Conservation (phyloP, 768 basidiomycete species). For the Chalciporus pseudorubinellus region DNA sequence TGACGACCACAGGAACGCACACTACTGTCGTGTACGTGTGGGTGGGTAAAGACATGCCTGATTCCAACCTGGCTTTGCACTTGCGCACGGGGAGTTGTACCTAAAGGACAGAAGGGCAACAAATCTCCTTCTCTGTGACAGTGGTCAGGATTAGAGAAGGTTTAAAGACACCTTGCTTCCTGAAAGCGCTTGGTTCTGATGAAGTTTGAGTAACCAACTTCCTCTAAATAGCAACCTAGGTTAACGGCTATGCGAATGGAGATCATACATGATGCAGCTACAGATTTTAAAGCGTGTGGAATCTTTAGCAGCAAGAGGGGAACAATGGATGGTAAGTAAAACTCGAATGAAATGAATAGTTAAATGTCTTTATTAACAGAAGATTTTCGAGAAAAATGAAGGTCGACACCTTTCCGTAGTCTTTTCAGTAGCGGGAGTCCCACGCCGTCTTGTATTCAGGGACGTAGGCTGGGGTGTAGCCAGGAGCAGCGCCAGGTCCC, state of each 20-base stretch:
- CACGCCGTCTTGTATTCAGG: conserved; percentile 25
- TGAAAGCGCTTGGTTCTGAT: conserved; percentile 9
- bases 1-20: conserved; percentile 36
- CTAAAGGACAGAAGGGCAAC: conserved; percentile 38
- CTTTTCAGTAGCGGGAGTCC: conserved; percentile 19
- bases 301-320: neutral
- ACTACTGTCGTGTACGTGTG: conserved; percentile 52
- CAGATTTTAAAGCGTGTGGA: neutral
- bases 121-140: conserved; percentile 17
- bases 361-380: neutral
- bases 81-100: conserved; percentile 57
- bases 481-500: conserved; percentile 9
- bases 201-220: neutral
- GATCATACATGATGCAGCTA: conserved; percentile 1
- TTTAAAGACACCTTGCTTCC: conserved; percentile 48
- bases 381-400: neutral
- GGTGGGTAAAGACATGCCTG: conserved; percentile 50
- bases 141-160: conserved; percentile 35
- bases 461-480: conserved; percentile 12
- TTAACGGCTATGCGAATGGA: neutral
- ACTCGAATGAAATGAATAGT: neutral
- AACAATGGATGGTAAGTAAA: neutral
- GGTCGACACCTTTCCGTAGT: neutral
- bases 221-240: neutral
- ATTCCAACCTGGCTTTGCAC: conserved; percentile 46